Percentiles rank a stretch among this genome's conserved stretches.
phyloP scores from a whole-genome alignment of 2,329 filamentous ascomycete genomes.

The Hirsutella thompsonii region DNA sequence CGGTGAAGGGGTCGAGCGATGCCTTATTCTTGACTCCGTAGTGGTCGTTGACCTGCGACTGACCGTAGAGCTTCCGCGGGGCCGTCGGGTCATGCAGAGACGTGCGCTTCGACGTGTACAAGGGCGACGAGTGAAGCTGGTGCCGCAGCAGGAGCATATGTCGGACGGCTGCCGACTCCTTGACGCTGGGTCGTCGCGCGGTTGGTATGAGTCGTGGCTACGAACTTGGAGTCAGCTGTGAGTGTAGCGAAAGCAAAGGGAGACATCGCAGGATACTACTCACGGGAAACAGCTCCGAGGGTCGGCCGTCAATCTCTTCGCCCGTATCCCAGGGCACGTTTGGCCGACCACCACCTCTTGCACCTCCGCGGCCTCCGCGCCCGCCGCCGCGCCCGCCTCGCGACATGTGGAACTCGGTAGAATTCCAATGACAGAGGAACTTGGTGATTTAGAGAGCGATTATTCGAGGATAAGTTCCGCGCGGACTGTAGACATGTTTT shows the following conservation, averaged over 20 bases:
- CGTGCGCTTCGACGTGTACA: constrained; percentile 43
- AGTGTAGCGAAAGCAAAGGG: background rate
- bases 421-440: background rate
- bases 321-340: constrained; percentile 38
- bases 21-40: constrained; percentile 43
- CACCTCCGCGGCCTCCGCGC: constrained; percentile 33
- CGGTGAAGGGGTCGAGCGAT: constrained; percentile 43
- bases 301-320: constrained; percentile 42
- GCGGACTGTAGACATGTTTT: no score
- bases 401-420: constrained; percentile 26
- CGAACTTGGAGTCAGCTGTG: no score
- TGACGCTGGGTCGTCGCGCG: constrained; percentile 26
- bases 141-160: constrained; percentile 43
- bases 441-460: no score
- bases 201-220: constrained; percentile 38
- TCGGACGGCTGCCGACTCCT: constrained; percentile 34
- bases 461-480: no score
- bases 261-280: constrained; percentile 7
- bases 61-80: constrained; percentile 34
- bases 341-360: constrained; percentile 30
- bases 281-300: constrained; percentile 48
- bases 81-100: constrained; percentile 24
- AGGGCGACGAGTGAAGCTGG: constrained; percentile 38
- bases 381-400: constrained; percentile 39
- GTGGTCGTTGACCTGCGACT: constrained; percentile 43